Evolutionary conservation across 2,329 filamentous ascomycete species (phyloP).

Genomic region (Trichophyton verrucosum): DNA sequence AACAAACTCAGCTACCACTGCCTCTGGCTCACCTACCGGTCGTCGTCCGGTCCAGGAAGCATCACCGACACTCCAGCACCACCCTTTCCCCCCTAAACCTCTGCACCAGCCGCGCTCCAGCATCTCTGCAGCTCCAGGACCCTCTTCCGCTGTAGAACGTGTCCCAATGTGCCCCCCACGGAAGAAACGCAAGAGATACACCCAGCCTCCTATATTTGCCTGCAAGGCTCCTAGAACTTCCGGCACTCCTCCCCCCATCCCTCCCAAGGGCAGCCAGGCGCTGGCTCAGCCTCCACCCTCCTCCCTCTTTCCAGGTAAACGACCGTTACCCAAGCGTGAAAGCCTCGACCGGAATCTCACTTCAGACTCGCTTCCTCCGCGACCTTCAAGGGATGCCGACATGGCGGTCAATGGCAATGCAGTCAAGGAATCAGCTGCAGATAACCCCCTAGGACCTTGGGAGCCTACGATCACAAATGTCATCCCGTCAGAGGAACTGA

Average conservation of each 20-base stretch:
- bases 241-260: constrained; percentile 32
- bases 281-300: not conserved
- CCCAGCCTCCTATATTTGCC: constrained; percentile 43
- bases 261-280: constrained; percentile 19
- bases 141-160: constrained; percentile 4
- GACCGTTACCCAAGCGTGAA: constrained; percentile 21
- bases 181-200: constrained; percentile 39
- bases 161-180: constrained; percentile 26
- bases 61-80: not conserved
- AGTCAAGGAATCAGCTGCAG: constrained; percentile 15
- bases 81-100: not conserved
- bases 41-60: constrained; percentile 1
- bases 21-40: not conserved
- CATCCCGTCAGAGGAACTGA: constrained; percentile 60
- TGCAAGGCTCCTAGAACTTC: constrained; percentile 32
- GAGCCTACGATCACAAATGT: constrained; percentile 54
- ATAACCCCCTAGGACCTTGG: constrained; percentile 29
- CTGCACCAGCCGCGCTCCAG: not conserved
- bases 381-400: constrained; percentile 15
- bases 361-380: constrained; percentile 7
- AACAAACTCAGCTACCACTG: not conserved
- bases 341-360: constrained; percentile 12
- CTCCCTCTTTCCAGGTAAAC: constrained; percentile 12
- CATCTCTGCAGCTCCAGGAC: not conserved
- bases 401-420: constrained; percentile 22